phyloP scores from a whole-genome alignment of 176 grass and related monocot species.

The Puccinellia tenuiflora region DNA sequence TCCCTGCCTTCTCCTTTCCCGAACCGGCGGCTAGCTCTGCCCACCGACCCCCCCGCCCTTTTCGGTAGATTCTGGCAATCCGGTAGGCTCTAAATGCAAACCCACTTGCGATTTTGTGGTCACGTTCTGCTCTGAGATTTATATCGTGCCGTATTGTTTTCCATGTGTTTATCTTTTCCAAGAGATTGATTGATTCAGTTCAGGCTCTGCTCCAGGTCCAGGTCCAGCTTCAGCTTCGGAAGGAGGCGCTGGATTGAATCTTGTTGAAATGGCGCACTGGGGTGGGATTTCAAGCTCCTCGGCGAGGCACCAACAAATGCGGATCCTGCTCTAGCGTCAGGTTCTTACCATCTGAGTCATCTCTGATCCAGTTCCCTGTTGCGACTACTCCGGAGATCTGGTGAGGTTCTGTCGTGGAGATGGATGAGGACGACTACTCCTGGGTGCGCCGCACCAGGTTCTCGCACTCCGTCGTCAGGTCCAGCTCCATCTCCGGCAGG shows the following conservation, averaged over 20 bases:
- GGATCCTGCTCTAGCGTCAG: background rate
- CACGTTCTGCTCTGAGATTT: background rate
- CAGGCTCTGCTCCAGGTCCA: background rate
- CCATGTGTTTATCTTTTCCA: background rate
- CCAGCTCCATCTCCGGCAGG: constrained; percentile 54
- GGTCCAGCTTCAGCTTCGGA: background rate
- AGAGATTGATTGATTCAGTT: background rate
- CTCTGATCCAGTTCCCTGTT: background rate
- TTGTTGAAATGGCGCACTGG: constrained; percentile 3
- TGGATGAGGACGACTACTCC: constrained; percentile 80
- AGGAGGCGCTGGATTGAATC: background rate
- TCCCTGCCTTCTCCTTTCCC: constrained; percentile 1
- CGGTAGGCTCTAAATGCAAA: background rate
- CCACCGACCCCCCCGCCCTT: background rate
- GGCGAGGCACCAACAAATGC: constrained; percentile 10
- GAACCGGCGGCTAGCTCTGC: background rate
- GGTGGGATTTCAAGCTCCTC: background rate
- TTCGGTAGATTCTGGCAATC: background rate
- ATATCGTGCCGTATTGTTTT: background rate
- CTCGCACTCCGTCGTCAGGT: constrained; percentile 52
- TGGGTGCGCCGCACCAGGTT: constrained; percentile 89
- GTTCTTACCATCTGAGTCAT: background rate
- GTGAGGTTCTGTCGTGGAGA: constrained; percentile 9
- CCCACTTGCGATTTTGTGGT: background rate
- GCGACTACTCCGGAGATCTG: background rate